These are phyloP conservation scores for Lecanosticta acicola DNA, from an alignment of 2,329 filamentous ascomycete species.

Conservation along the genomic window DNA sequence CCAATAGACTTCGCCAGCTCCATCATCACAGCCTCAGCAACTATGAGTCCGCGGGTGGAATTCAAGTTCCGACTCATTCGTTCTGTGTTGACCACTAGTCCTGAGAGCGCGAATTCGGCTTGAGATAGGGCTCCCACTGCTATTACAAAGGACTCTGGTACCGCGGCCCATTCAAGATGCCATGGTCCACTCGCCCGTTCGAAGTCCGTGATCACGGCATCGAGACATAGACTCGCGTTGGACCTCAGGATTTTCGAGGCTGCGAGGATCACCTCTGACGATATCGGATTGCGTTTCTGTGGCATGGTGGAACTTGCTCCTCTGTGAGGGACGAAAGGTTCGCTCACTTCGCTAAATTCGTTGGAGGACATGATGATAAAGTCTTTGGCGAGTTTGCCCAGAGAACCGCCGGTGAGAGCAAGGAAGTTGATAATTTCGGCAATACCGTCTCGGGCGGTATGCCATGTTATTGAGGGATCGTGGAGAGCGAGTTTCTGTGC, in stretches of 20 bases:
- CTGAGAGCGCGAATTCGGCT: constrained; percentile 23
- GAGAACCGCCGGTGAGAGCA: constrained; percentile 25
- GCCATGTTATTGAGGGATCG: constrained; percentile 30
- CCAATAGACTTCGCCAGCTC: constrained; percentile 32
- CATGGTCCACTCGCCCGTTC: constrained; percentile 30
- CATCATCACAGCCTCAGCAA: constrained; percentile 39
- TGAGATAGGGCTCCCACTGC: constrained; percentile 25
- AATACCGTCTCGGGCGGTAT: constrained; percentile 29
- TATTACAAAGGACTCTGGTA: constrained; percentile 28
- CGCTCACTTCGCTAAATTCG: constrained; percentile 28
- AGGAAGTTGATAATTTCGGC: constrained; percentile 27
- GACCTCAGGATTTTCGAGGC: constrained; percentile 25
- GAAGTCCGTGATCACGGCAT: constrained; percentile 31
- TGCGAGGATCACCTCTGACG: constrained; percentile 26
- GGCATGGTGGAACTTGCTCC: constrained; percentile 54
- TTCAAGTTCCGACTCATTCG: constrained; percentile 28
- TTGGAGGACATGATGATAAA: constrained; percentile 31
- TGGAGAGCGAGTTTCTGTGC: constrained; percentile 22
- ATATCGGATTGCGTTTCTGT: constrained; percentile 38
- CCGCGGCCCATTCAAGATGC: constrained; percentile 31
- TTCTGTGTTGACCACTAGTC: constrained; percentile 26
- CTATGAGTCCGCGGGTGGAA: constrained; percentile 33
- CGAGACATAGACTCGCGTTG: constrained; percentile 23
- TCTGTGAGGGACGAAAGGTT: constrained; percentile 47
- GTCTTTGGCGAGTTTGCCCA: constrained; percentile 29